phyloP scores from a whole-genome alignment of 2,329 filamentous ascomycete species.

The Colletotrichum lindemuthianum region DNA sequence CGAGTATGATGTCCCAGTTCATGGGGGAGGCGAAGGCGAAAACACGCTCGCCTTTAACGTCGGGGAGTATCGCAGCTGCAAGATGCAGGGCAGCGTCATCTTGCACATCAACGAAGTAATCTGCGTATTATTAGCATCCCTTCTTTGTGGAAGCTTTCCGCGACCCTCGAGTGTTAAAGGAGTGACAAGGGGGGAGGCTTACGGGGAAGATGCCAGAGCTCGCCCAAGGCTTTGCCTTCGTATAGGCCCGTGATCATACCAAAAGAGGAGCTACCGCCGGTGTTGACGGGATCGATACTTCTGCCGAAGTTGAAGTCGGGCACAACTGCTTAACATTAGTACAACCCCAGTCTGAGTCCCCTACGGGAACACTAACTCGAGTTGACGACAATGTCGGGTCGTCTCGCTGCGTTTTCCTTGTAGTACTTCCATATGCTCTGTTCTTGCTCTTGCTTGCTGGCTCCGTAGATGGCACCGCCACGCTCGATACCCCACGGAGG shows the following conservation, averaged over 20 bases:
- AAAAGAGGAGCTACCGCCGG: conserved; percentile 39
- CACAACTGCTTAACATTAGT: conserved; percentile 36
- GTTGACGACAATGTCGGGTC: conserved; percentile 28
- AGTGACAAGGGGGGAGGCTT: background rate
- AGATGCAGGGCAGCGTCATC: conserved; percentile 64
- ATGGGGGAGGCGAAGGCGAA: conserved; percentile 62
- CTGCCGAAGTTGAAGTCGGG: conserved; percentile 44
- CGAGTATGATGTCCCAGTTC: conserved; percentile 56
- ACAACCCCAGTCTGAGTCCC: background rate
- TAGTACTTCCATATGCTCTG: conserved; percentile 51
- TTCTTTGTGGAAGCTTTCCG: too few species aligned
- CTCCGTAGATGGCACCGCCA: conserved; percentile 45
- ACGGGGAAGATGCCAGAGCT: conserved; percentile 19
- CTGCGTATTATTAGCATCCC: conserved; percentile 40
- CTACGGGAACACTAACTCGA: conserved; percentile 3
- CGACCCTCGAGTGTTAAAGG: background rate
- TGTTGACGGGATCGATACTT: conserved; percentile 34
- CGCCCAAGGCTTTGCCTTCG: conserved; percentile 32
- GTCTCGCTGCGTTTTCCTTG: conserved; percentile 42
- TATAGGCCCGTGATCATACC: conserved; percentile 38
- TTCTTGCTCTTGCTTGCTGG: conserved; percentile 51
- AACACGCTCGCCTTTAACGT: conserved; percentile 59
- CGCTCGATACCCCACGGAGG: conserved; percentile 36
- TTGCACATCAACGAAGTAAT: conserved; percentile 57
- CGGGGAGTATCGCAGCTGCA: conserved; percentile 57